Conservation (phyloP, 163 green algal genomes). For the Chlorella variabilis region DNA sequence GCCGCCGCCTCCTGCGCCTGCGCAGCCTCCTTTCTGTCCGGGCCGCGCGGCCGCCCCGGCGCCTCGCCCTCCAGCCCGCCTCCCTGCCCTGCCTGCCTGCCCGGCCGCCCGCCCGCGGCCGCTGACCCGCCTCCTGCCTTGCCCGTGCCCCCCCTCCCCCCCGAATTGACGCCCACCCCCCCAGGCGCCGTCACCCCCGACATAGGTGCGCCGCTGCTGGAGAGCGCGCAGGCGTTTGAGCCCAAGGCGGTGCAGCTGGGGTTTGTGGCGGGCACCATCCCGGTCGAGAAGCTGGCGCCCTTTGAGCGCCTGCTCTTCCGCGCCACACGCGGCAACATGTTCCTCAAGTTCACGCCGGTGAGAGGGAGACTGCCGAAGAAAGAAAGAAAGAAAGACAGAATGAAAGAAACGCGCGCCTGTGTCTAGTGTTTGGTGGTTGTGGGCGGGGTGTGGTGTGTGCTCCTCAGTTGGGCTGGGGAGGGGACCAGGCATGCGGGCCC, state of each 20-base stretch:
- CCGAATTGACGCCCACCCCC: background rate
- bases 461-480: no score
- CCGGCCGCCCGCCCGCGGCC: background rate
- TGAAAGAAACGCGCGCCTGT: no score
- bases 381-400: no score
- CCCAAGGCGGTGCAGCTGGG: constrained; percentile 77
- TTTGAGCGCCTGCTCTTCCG: constrained; percentile 92
- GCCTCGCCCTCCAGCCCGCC: no score
- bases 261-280: constrained; percentile 82
- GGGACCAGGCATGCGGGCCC: no score
- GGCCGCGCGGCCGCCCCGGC: no score
- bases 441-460: no score
- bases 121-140: background rate
- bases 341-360: constrained; percentile 82
- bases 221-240: constrained; percentile 45
- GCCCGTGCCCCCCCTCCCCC: background rate
- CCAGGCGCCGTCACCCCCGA: constrained; percentile 39
- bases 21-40: no score
- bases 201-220: constrained; percentile 72
- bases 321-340: constrained; percentile 98
- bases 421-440: no score
- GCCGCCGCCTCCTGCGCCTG: background rate
- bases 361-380: background rate
- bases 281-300: constrained; percentile 65
- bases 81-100: background rate